Evolutionary conservation across 805 yeast species (phyloP).

Genomic region (Candida vartiovaarae): DNA sequence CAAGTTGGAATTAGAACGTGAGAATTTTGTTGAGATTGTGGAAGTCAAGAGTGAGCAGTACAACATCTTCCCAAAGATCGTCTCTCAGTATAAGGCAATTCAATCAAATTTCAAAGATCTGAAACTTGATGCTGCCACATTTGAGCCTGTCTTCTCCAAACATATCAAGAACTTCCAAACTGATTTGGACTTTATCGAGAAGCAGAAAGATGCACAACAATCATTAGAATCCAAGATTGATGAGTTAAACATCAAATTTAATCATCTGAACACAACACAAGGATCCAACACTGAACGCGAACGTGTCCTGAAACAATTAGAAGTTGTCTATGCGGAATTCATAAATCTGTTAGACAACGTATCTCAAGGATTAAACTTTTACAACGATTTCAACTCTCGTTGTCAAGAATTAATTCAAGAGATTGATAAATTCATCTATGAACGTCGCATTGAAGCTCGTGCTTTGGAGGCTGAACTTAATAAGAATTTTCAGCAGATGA

Average conservation of each 20-base stretch:
- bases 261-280: conserved; percentile 9
- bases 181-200: conserved; percentile 42
- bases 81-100: conserved; percentile 36
- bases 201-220: conserved; percentile 32
- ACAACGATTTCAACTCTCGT: conserved; percentile 49
- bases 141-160: conserved; percentile 34
- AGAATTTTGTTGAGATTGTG: conserved; percentile 33
- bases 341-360: conserved; percentile 53
- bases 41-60: conserved; percentile 39
- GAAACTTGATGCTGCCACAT: conserved; percentile 24
- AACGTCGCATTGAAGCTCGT: conserved; percentile 46
- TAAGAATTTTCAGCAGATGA: conserved; percentile 25
- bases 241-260: conserved; percentile 25
- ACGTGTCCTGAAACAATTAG: conserved; percentile 43
- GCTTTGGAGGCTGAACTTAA: conserved; percentile 36
- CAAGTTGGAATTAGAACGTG: conserved; percentile 33
- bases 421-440: conserved; percentile 44
- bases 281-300: conserved; percentile 29
- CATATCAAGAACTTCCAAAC: conserved; percentile 40
- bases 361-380: conserved; percentile 64
- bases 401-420: conserved; percentile 38
- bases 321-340: conserved; percentile 15
- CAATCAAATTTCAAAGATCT: conserved; percentile 14
- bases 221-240: conserved; percentile 34
- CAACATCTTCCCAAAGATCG: conserved; percentile 45